Conservation (phyloP, 2,329 filamentous ascomycete species). For the Aspergillus cejpii region DNA sequence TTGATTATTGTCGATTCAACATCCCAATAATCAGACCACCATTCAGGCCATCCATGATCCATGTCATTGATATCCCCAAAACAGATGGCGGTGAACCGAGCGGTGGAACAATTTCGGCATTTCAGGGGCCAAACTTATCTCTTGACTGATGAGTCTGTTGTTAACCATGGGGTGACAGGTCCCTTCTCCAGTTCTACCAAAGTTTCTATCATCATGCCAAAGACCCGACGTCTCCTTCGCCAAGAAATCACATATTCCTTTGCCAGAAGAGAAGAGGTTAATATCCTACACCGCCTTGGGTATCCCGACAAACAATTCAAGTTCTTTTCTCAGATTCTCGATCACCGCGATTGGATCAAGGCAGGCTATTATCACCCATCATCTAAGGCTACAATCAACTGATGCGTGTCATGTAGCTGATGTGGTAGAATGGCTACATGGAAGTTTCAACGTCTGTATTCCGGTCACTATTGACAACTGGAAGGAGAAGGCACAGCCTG, state of each 20-base stretch:
- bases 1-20: too few relatives aligned
- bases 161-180: too few relatives aligned
- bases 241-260: slow-evolving; percentile 18
- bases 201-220: slow-evolving; percentile 2
- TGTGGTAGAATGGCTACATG: slow-evolving; percentile 15
- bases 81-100: too few relatives aligned
- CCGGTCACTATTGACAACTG: not conserved
- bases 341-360: slow-evolving; percentile 18
- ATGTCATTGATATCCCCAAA: too few relatives aligned
- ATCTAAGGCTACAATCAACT: slow-evolving; percentile 18
- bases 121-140: too few relatives aligned
- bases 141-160: not conserved
- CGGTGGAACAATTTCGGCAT: too few relatives aligned
- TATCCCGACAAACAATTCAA: slow-evolving; percentile 15
- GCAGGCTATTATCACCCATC: slow-evolving; percentile 24
- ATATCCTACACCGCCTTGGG: slow-evolving; percentile 19
- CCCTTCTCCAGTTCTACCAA: too few relatives aligned
- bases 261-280: slow-evolving; percentile 16
- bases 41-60: too few relatives aligned
- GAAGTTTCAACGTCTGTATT: slow-evolving; percentile 16
- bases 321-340: slow-evolving; percentile 19
- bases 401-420: slow-evolving; percentile 10
- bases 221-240: slow-evolving; percentile 11
- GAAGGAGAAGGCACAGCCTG: not conserved
- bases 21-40: too few relatives aligned